Evolutionary conservation across 2,329 filamentous ascomycete species (phyloP), one percentile per base, ranked within the genome.

Genomic region (Zasmidium citrigriseum): DNA sequence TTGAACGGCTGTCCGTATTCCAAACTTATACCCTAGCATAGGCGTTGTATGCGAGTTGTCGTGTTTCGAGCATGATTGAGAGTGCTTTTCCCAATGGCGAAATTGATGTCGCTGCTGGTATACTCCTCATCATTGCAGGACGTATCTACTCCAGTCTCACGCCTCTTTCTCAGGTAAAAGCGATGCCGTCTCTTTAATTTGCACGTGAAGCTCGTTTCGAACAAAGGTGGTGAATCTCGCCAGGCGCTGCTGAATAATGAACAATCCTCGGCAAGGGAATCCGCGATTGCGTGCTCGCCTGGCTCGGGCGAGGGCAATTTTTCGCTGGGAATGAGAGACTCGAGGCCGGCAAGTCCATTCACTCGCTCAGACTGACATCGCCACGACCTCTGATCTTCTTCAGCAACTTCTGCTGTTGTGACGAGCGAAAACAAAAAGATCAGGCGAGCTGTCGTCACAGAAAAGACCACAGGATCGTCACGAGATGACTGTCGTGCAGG

Each of bases 401-500:
- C 34, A 41, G 18, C 34, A 41, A 4, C 34, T 41, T 41, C 34
- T 9, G 34, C 18, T n/a, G 34, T 41, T 41, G 34, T 41, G 12
- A n/a, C 34, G 14, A 9, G 34, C 34, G 14, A 41, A n/a, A 41
- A 4, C 16, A 4, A 11, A 41, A 41, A 41, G 34, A 41, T 41
- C 34, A n/a, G 34, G 34, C 34, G 34, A 41, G 34, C 16, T n/a
- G 18, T 16, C 16, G 34, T 41, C 34, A 10, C 34, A 41, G 34
- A n/a, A 41, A 41, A 41, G 5, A 9, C 5, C 34, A 41, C 4
- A 41, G 34, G 34, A 41, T 41, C 34, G 12, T 11, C 16, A 41
- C 34, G 34, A 24, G n/a, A 75, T 75, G 71, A 69, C 68, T 64
- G 64, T 73, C 45, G 70, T n/a, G n/a, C n/a, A 74, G 54, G 62